A percentile compares a stretch with the other conserved stretches of the same genome.
phyloP scores from a whole-genome alignment of 129 eudicot species.

The Tagetes erecta region DNA sequence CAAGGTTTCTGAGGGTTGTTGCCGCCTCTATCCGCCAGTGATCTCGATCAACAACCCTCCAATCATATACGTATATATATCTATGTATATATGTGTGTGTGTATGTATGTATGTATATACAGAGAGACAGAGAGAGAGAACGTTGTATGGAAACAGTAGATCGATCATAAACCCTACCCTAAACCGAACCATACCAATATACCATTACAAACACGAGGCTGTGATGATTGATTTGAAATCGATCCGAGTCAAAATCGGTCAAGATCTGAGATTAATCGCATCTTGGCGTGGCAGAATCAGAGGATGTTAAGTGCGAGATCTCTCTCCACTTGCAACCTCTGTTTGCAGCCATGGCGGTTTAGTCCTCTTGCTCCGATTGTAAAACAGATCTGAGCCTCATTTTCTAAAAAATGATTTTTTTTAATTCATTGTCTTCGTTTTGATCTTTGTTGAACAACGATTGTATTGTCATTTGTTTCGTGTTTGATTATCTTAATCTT shows the following conservation, averaged over 20 bases:
- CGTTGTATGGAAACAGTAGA: background rate
- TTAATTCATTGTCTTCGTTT: background rate
- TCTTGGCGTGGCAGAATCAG: conserved; percentile 39
- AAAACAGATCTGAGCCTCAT: conserved; percentile 40
- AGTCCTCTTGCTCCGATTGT: conserved; percentile 13
- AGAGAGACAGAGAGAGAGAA: conserved; percentile 6
- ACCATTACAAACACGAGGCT: conserved; percentile 14
- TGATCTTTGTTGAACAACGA: background rate
- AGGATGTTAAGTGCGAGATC: conserved; percentile 22
- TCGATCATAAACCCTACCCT: too few species aligned
- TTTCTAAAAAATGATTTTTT: background rate
- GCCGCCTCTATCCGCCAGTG: conserved; percentile 29
- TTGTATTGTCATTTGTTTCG: background rate
- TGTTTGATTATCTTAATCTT: background rate
- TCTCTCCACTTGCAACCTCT: conserved; percentile 29
- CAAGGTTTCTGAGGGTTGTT: conserved; percentile 34
- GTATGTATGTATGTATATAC: background rate
- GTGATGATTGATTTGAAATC: conserved; percentile 24
- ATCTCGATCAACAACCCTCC: conserved; percentile 35
- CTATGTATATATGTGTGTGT: background rate
- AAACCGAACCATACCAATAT: too few species aligned
- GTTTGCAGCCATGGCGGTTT: conserved; percentile 43
- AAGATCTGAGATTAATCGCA: conserved; percentile 27
- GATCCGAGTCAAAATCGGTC: conserved; percentile 30
- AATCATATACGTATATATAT: background rate